Evolutionary conservation across 176 grass and related monocot species (phyloP).

Genomic region (Pontederia paniculata): DNA sequence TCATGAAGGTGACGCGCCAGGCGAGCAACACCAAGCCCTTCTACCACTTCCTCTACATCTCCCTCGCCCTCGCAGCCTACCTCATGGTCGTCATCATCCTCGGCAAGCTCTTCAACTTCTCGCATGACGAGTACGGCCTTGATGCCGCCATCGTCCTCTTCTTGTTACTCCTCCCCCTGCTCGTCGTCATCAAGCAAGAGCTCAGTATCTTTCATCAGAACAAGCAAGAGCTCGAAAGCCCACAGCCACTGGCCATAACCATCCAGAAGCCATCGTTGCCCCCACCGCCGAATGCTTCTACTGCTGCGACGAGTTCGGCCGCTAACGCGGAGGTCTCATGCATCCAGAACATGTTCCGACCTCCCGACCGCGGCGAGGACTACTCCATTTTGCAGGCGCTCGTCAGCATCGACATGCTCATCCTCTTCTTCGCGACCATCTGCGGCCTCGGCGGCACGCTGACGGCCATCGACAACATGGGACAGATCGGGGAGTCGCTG

Average conservation of each 20-base stretch:
- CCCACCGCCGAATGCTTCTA: too few species aligned
- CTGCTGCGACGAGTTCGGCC: neutral
- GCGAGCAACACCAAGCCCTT: conserved; percentile 15
- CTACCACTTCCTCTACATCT: conserved; percentile 33
- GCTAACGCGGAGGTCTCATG: neutral
- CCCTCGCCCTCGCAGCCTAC: conserved; percentile 25
- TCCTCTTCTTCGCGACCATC: conserved; percentile 40
- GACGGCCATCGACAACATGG: too few species aligned
- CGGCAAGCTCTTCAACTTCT: conserved; percentile 29
- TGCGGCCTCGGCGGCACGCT: too few species aligned
- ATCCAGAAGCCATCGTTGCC: neutral
- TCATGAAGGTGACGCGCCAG: conserved; percentile 15
- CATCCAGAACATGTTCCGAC: conserved; percentile 30
- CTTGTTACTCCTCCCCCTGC: conserved; percentile 28
- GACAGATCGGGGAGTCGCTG: too few species aligned
- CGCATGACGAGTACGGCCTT: conserved; percentile 23
- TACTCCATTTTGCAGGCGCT: conserved; percentile 45
- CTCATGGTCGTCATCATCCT: conserved; percentile 39
- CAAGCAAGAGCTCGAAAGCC: conserved; percentile 7
- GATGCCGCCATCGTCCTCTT: conserved; percentile 18
- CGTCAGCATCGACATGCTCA: conserved; percentile 44
- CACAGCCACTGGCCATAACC: conserved; percentile 13
- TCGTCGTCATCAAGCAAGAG: conserved; percentile 31
- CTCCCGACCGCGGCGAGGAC: conserved; percentile 35
- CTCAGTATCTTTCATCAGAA: conserved; percentile 16